Base-by-base conservation (phyloP, 2,329 filamentous ascomycete species). In the Thelonectria discophora region DNA sequence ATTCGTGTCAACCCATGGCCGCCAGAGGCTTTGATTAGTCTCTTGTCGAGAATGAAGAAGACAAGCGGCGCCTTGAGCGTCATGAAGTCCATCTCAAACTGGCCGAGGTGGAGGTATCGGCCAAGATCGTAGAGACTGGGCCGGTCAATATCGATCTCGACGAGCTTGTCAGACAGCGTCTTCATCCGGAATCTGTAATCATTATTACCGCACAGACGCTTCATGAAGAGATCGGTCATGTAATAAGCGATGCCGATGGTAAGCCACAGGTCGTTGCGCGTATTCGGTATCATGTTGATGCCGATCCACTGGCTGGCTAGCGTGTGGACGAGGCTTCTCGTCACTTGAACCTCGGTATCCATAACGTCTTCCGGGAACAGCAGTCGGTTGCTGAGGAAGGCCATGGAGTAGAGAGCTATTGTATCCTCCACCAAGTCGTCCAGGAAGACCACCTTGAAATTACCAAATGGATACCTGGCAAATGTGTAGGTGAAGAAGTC, bases 251-350 rank as follows among this genome's bases (percentile, higher is more conserved):
- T 90, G 13, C 94, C 96, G 55, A 95, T 86, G 12, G 94, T 90
- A 18, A 96, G 88, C 95, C 95, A 99, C 55, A 89, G 87, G 75
- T 99, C 95, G 53, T 85, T 84, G 17, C 89, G 87, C 42, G 90
- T 88, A 72, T 93, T 92, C 0, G 95, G 90, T 49, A 97, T 90
- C 67, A 99, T 91, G 73, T 94, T 94, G 65, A 99, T 90, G 15
- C 95, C 95, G 66, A 95, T 92, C 91, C 94, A 99, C 75, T 99
- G 95, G 61, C 89, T 92, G 11, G 95, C 92, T 49, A 98, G 82
- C 1, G 93, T 89, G 74, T 95, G 90, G 9, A 96, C 90, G 18
- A 99, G 80, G 55, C 87, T 88, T 63, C 93, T 86, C 4, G 93
- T 96, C 11, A 91, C 90, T 30, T 92, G 88, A 68, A 95, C 88